These are phyloP conservation scores for Geotrichum candidum DNA, from an alignment of 1,139 yeast species.

Conservation along the genomic window DNA sequence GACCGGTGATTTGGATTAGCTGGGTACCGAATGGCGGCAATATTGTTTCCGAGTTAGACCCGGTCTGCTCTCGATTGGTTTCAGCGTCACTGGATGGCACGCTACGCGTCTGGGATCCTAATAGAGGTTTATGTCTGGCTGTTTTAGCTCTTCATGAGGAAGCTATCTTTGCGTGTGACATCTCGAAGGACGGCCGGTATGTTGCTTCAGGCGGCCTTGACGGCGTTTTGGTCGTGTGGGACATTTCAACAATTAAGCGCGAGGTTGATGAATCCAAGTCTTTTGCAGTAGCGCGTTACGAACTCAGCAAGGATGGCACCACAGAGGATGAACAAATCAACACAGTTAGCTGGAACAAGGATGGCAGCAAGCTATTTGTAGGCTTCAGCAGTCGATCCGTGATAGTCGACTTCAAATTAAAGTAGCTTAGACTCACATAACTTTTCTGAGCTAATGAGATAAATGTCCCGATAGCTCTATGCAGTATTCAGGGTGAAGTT, in stretches of 20 bases:
- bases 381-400: slow-evolving; percentile 21
- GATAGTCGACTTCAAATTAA: slow-evolving; percentile 13
- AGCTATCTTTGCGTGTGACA: slow-evolving; percentile 48
- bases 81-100: slow-evolving; percentile 66
- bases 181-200: slow-evolving; percentile 46
- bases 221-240: slow-evolving; percentile 55
- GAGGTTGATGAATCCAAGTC: not conserved
- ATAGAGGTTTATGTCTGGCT: slow-evolving; percentile 39
- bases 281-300: slow-evolving; percentile 18
- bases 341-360: slow-evolving; percentile 27
- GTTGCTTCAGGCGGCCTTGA: slow-evolving; percentile 60
- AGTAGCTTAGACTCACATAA: not conserved
- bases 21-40: slow-evolving; percentile 26
- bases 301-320: slow-evolving; percentile 1
- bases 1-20: slow-evolving; percentile 29
- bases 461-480: not conserved
- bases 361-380: slow-evolving; percentile 25
- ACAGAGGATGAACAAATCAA: slow-evolving; percentile 17
- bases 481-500: not conserved
- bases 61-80: slow-evolving; percentile 29
- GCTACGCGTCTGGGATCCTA: slow-evolving; percentile 60
- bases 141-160: slow-evolving; percentile 41
- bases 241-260: slow-evolving; percentile 28
- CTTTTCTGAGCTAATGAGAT: not conserved
- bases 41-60: slow-evolving; percentile 17